Evolutionary conservation across 805 yeast genomes (phyloP).

Genomic region (Metschnikowia continentalis): DNA sequence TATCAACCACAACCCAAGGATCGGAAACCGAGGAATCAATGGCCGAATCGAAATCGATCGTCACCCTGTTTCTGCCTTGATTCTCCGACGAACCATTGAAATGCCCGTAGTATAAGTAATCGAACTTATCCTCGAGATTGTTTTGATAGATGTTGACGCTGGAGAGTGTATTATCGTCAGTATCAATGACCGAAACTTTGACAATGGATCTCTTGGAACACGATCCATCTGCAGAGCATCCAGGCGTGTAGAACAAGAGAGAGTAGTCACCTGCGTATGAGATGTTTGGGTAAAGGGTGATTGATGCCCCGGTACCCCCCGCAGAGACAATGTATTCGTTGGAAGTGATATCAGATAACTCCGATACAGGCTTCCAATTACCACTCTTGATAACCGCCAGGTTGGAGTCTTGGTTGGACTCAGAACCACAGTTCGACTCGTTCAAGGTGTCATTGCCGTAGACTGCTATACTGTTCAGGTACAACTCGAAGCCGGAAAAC

Average conservation of each 20-base stretch:
- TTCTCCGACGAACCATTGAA: slow-evolving; percentile 41
- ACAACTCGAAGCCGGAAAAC: slow-evolving; percentile 69
- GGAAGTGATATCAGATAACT: slow-evolving; percentile 21
- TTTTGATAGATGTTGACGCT: slow-evolving; percentile 65
- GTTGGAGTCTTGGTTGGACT: slow-evolving; percentile 22
- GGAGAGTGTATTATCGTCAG: slow-evolving; percentile 41
- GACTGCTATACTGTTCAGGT: slow-evolving; percentile 52
- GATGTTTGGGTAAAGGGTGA: slow-evolving; percentile 61
- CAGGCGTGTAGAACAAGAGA: slow-evolving; percentile 77
- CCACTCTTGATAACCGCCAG: slow-evolving; percentile 26
- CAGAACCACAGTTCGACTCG: slow-evolving; percentile 53
- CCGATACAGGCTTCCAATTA: slow-evolving; percentile 24
- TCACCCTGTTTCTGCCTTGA: slow-evolving; percentile 28
- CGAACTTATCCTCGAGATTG: slow-evolving; percentile 76
- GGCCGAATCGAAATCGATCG: slow-evolving; percentile 24
- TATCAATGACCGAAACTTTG: slow-evolving; percentile 62
- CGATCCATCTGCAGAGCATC: slow-evolving; percentile 65
- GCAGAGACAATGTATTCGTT: slow-evolving; percentile 32
- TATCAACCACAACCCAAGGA: slow-evolving; percentile 67
- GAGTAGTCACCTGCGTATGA: slow-evolving; percentile 72
- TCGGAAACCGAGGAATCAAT: slow-evolving; percentile 18
- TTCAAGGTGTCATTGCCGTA: slow-evolving; percentile 77
- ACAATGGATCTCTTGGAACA: slow-evolving; percentile 73
- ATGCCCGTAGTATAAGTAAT: slow-evolving; percentile 67
- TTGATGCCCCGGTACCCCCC: slow-evolving; percentile 26